Conservation (phyloP, 345 rosid genomes). For the Populus simonii region DNA sequence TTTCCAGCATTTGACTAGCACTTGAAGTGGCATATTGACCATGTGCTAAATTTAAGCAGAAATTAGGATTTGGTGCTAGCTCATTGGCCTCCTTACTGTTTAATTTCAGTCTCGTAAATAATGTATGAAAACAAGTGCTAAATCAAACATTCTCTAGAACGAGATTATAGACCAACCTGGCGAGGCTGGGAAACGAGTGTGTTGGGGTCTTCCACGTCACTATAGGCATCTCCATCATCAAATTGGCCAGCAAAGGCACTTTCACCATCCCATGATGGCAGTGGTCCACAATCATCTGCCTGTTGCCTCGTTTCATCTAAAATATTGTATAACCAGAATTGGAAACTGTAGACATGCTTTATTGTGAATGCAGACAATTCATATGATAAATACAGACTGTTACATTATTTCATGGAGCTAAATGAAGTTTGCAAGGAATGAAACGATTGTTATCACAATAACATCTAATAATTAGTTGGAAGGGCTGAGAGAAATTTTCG, state of each 20-base stretch:
- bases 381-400: too few relatives aligned
- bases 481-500: background rate
- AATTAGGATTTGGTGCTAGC: too few relatives aligned
- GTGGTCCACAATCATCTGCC: slow-evolving; percentile 47
- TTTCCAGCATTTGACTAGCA: too few relatives aligned
- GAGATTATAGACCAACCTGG: slow-evolving; percentile 47
- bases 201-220: slow-evolving; percentile 57
- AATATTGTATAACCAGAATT: background rate
- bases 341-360: background rate
- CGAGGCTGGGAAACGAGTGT: slow-evolving; percentile 86
- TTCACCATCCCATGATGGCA: slow-evolving; percentile 62
- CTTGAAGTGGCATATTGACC: too few relatives aligned
- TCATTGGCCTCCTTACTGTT: background rate
- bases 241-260: slow-evolving; percentile 47
- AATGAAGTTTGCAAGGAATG: background rate
- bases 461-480: too few relatives aligned
- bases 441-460: background rate
- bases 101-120: background rate
- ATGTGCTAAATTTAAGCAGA: too few relatives aligned
- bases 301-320: slow-evolving; percentile 54
- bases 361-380: too few relatives aligned
- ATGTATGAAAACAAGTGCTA: background rate
- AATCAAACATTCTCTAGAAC: background rate
- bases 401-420: too few relatives aligned
- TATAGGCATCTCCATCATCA: slow-evolving; percentile 52